Evolutionary conservation across 1,139 yeast species (phyloP), one percentile per base, ranked within the genome.

Genomic region (Suhomyces maxii): DNA sequence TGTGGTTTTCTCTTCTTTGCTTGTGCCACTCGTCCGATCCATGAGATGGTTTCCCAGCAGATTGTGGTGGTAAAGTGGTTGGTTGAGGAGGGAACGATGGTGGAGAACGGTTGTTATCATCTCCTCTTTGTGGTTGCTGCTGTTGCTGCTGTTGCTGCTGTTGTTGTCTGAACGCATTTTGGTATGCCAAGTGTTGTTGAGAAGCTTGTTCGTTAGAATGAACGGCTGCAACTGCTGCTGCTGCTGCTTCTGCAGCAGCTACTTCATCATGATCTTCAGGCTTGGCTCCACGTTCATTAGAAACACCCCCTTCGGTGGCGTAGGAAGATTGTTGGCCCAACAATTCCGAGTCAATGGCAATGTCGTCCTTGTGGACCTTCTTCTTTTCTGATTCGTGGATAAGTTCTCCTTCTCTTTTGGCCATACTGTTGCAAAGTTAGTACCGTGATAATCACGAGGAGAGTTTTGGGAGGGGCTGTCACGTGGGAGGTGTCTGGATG

Each of bases 11-110:
- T 58, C 88, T 84, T 57, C 97, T 82, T 63, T 82, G 80, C 55
- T 80, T 80, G 63, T 86, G 91, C 96, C 97, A 90, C 65, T 89
- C 97, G 30, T 86, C 95, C 18, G 89, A 71, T 9, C 89, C 89
- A 46, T 83, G 87, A 59, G 59, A 73, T 57, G 76, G 84, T 64
- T 74, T 76, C 42, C 53, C 56, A n/a, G 59, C 49, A 12, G 80
- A 76, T 48, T 69, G 69, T 3, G 64, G 60, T 6, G 75, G 71
- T 45, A 69, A 58, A 2, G 71, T 67, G 26, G 74, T 69, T 18
- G 77, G 73, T 49, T 59, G 61, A 51, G 52, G 55, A 41, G 58
- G 36, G 49, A 42, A 26, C 51, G 49, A 44, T 42, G 60, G 40
- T 41, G 57, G 42, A 12, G 47, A 40, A 34, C 48, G 41, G 23